These are phyloP conservation scores for Pseudoscleropodium purum DNA, from an alignment of 225 moss, liverwort and hornwort species.

Conservation along the genomic window DNA sequence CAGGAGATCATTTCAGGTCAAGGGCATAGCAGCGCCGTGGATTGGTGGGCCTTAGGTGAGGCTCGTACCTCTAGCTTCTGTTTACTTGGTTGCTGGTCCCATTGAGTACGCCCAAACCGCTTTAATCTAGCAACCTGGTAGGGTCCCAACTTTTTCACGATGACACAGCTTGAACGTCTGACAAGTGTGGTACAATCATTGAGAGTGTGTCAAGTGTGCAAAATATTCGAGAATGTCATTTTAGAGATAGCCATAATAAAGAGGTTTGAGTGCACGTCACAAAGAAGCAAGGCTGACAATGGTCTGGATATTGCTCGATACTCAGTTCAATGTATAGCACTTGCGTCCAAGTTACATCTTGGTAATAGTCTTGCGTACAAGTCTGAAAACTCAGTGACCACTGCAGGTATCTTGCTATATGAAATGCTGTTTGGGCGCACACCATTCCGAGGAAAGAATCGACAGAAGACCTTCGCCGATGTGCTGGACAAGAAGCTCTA, in stretches of 20 bases:
- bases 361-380: not conserved
- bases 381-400: not conserved
- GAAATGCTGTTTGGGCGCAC: constrained; percentile 94
- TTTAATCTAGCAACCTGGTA: not conserved
- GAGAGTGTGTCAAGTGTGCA: not conserved
- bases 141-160: not conserved
- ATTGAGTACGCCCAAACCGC: not conserved
- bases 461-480: constrained; percentile 78
- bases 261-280: not conserved
- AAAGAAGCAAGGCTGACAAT: not conserved
- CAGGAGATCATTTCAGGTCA: constrained; percentile 85
- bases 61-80: not conserved
- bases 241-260: not conserved
- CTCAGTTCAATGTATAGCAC: not conserved
- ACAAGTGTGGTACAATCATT: not conserved
- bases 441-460: constrained; percentile 83
- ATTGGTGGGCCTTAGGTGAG: constrained; percentile 93
- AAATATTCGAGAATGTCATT: not conserved
- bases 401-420: constrained; percentile 70
- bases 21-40: constrained; percentile 90
- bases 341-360: not conserved
- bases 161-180: not conserved
- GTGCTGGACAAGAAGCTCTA: constrained; percentile 71
- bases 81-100: not conserved
- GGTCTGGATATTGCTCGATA: not conserved